Evolutionary conservation across 2,329 filamentous ascomycete genomes (phyloP), one percentile per base, ranked within the genome.

Genomic region (Coniochaeta sp.): DNA sequence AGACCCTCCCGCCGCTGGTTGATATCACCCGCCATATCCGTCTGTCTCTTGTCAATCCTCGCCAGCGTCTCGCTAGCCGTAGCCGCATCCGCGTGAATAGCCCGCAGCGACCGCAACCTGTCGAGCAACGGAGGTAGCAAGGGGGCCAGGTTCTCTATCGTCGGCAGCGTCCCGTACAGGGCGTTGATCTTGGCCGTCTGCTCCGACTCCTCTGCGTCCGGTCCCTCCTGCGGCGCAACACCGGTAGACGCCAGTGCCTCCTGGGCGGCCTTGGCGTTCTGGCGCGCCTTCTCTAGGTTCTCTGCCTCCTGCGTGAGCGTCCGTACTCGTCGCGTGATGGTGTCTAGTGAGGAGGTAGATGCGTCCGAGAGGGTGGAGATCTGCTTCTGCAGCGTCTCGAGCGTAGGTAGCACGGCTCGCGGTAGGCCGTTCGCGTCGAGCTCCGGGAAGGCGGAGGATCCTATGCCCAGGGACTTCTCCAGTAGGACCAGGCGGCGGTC

Each of bases 111-210:
- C 53, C 91, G 81, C 49, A 99, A 73, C 24, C 94, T 82, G 61
- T 96, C 91, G 10, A 99, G 76, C 9, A 97, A 76, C 5, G 89
- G 82, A 1, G 94, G 92, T 4, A 99, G 77, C 16, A 96, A 77
- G 1, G 94, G 94, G 6, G 89, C 80, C 7, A 99, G 76, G 52
- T 79, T 87, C 68, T 96, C 91, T 53, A 99, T 94, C 0, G 89
- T 94, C 1, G 91, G 86, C 14, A 99, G 74, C 3, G 90, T 89
- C 1, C 88, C 87, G 68, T 96, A 96, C 5, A 99, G 79, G 1
- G 91, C 89, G 58, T 95, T 94, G 65, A 99, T 87, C 66, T 96
- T 96, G 50, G 88, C 79, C 35, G 84, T 79, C 60, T 95, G 87
- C 60, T 95, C 90, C 8, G 77, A 72, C 56, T 85, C 75, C 52